phyloP scores from a whole-genome alignment of 768 basidiomycete genomes.

The Suillus americanus region DNA sequence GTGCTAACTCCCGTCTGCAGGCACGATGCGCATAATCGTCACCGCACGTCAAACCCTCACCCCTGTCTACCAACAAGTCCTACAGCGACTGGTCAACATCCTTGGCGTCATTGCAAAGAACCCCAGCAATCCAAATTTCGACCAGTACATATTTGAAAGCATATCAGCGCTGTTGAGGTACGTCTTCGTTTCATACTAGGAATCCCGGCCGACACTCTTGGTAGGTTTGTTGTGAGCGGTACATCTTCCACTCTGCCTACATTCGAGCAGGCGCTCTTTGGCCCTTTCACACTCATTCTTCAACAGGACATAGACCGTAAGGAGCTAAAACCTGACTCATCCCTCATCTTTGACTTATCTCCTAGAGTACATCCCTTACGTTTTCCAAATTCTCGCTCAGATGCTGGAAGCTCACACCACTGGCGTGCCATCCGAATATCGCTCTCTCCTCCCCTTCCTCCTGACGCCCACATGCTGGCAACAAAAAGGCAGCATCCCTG shows the following conservation, averaged over 20 bases:
- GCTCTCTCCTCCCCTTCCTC: constrained; percentile 74
- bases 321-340: constrained; percentile 18
- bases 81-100: constrained; percentile 77
- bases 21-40: constrained; percentile 90
- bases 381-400: constrained; percentile 95
- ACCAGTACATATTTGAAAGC: constrained; percentile 96
- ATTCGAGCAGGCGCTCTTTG: constrained; percentile 84
- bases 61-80: constrained; percentile 60
- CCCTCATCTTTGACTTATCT: background rate
- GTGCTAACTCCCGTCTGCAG: constrained; percentile 39
- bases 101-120: constrained; percentile 90
- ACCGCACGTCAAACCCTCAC: constrained; percentile 81
- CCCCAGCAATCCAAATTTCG: constrained; percentile 96
- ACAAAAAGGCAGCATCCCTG: constrained; percentile 93
- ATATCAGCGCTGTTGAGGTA: constrained; percentile 91
- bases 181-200: constrained; percentile 9
- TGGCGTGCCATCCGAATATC: constrained; percentile 75
- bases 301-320: constrained; percentile 92
- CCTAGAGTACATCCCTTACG: constrained; percentile 94
- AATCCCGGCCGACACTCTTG: constrained; percentile 3
- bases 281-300: constrained; percentile 83
- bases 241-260: constrained; percentile 62
- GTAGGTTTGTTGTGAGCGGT: constrained; percentile 78
- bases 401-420: constrained; percentile 81
- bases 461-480: constrained; percentile 88